Evolutionary conservation across 331 rosid genomes (phyloP), one percentile per base, ranked within the genome.

Genomic region (Pyrus hybrid): DNA sequence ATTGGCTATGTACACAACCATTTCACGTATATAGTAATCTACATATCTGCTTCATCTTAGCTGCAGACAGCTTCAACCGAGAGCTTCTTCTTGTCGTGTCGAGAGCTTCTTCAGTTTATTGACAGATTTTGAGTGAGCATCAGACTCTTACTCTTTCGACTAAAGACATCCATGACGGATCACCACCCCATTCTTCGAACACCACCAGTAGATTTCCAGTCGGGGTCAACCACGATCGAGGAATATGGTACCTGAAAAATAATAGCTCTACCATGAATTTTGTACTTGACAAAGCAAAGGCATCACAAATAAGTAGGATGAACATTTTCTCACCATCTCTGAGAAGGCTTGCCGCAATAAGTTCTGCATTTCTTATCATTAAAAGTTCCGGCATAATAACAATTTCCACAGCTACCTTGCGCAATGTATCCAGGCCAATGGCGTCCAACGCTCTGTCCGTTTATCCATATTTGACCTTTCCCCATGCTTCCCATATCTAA

Each of bases 121-220:
- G 49, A 43, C 16, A 43, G 49, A 43, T 69, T 77, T 32, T 37
- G n/a, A 63, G 73, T 12, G 81, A 43, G 49, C 49, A 43, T 43
- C 49, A 43, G 49, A 11, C 49, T 43, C 49, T 43, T 54, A 80
- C 67, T 81, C 97, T 77, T 83, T 85, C 85, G 64, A 87, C 96
- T 80, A 95, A 84, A 43, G 96, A 75, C 75, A 95, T 88, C 76
- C 88, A 85, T 2, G 41, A 47, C 12, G 97, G 92, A 29, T 95
- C 91, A 21, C 97, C 99, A 17, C 99, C 99, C 93, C 82, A 90
- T 85, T 95, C 99, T 79, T 95, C 99, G 28, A 95, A 83, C 81
- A 92, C 87, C 51, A 92, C 96, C 83, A 95, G 62, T 66, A 69
- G 45, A 71, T 95, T 95, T 23, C 84, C 97, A 4, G 81, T 81